These are phyloP conservation scores for Nitzschia sp. DNA, from an alignment of 108 stramenopile species.

Conservation along the genomic window DNA sequence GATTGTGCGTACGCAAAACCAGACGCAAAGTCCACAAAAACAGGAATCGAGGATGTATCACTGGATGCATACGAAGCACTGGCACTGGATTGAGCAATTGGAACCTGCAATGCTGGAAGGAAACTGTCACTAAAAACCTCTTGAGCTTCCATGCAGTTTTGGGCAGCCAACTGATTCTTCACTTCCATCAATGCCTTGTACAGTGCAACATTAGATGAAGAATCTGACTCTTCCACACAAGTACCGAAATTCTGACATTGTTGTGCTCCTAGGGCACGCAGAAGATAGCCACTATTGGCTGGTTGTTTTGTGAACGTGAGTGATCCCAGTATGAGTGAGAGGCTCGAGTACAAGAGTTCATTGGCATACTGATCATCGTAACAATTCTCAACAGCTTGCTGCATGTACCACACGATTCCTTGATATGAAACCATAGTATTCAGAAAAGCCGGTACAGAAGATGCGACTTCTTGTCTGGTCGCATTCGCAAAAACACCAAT, in stretches of 20 bases:
- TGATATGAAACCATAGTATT: conserved; percentile 55
- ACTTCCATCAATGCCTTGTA: conserved; percentile 41
- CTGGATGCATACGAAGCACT: background rate
- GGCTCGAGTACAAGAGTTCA: too few species aligned
- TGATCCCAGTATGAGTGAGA: too few species aligned
- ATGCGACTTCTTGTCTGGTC: conserved; percentile 37
- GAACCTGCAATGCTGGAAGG: conserved; percentile 38
- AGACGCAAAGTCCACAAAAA: conserved; percentile 2
- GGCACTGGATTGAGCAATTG: conserved; percentile 53
- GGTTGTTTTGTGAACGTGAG: too few species aligned
- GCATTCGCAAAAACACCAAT: conserved; percentile 27
- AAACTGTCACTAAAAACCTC: conserved; percentile 38
- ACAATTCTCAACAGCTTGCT: conserved; percentile 43
- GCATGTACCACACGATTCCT: conserved; percentile 41
- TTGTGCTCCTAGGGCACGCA: conserved; percentile 70
- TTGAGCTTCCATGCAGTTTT: conserved; percentile 33
- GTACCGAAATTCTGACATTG: conserved; percentile 57
- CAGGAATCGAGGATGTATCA: background rate
- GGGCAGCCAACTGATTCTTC: conserved; percentile 28
- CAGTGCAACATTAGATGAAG: conserved; percentile 45
- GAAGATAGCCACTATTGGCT: conserved; percentile 33
- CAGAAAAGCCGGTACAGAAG: conserved; percentile 43
- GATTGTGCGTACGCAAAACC: conserved; percentile 41
- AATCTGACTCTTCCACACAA: conserved; percentile 53
- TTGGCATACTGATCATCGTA: conserved; percentile 15